Conservation (phyloP, 306 rosid species). For the Trifolium repens region DNA sequence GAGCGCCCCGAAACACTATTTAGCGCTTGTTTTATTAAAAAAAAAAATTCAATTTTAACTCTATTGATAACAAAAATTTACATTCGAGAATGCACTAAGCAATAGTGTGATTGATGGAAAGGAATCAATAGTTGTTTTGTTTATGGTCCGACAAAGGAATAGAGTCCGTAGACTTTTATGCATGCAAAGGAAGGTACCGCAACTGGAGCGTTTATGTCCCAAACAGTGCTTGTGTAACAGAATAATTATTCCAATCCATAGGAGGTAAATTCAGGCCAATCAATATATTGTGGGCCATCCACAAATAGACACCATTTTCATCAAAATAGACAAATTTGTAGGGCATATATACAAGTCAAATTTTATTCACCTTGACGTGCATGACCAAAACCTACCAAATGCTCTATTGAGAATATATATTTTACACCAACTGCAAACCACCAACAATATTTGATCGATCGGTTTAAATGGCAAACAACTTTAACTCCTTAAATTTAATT, state of each 20-base stretch:
- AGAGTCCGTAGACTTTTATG: conserved; percentile 42
- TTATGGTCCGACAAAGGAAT: conserved; percentile 43
- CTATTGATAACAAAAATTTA: too few species aligned
- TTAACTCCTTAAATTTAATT: too few species aligned
- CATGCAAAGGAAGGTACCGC: conserved; percentile 37
- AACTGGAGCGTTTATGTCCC: conserved; percentile 49
- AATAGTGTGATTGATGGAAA: neutral
- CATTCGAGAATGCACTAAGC: too few species aligned
- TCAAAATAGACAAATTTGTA: conserved; percentile 52
- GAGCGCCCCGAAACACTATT: too few species aligned
- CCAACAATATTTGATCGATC: too few species aligned
- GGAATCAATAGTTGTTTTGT: neutral
- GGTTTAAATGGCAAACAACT: too few species aligned
- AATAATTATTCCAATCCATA: conserved; percentile 47
- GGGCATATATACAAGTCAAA: conserved; percentile 47
- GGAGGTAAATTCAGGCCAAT: conserved; percentile 45
- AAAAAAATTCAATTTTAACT: too few species aligned
- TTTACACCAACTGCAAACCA: neutral
- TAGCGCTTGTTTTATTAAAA: too few species aligned
- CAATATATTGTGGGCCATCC: conserved; percentile 43
- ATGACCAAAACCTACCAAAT: conserved; percentile 14
- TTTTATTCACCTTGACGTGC: conserved; percentile 14
- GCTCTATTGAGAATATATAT: conserved; percentile 17
- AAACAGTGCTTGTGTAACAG: conserved; percentile 45
- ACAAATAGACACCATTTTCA: conserved; percentile 46